Conservation (phyloP, 345 rosid species). For the Triadica sebifera region DNA sequence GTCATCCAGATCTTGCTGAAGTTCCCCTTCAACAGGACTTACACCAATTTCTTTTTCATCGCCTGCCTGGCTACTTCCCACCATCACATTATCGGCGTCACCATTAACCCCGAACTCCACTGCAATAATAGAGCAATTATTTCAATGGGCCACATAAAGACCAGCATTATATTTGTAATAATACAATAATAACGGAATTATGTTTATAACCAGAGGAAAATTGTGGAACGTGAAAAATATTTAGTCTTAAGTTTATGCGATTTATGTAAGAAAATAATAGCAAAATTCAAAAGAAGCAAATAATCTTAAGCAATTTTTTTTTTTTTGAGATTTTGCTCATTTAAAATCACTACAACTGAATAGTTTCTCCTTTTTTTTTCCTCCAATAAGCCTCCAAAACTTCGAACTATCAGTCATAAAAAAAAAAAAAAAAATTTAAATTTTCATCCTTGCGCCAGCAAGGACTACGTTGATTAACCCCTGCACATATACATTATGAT, state of each 20-base stretch:
- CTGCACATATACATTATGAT: not conserved
- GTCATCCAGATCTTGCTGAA: slow-evolving; percentile 38
- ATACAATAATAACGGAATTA: not conserved
- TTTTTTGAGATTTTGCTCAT: not conserved
- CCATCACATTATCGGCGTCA: slow-evolving; percentile 49
- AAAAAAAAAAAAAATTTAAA: not conserved
- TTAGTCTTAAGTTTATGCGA: not conserved
- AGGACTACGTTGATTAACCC: not conserved
- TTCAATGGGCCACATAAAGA: not conserved
- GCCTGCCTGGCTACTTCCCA: slow-evolving; percentile 31
- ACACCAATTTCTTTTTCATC: slow-evolving; percentile 51
- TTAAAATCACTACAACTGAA: not conserved
- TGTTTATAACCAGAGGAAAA: not conserved
- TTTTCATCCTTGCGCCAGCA: not conserved
- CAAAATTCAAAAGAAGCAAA: not conserved
- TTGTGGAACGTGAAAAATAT: too few relatives aligned
- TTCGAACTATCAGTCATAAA: not conserved
- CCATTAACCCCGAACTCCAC: slow-evolving; percentile 74
- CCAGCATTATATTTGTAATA: not conserved
- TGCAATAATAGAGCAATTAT: slow-evolving; percentile 30
- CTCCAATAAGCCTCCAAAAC: too few relatives aligned
- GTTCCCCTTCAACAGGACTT: slow-evolving; percentile 47
- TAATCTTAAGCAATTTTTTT: not conserved
- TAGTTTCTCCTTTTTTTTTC: not conserved
- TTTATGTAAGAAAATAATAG: not conserved